phyloP scores from a whole-genome alignment of 345 rosid genomes.

The Diplotaxis tenuifolia region DNA sequence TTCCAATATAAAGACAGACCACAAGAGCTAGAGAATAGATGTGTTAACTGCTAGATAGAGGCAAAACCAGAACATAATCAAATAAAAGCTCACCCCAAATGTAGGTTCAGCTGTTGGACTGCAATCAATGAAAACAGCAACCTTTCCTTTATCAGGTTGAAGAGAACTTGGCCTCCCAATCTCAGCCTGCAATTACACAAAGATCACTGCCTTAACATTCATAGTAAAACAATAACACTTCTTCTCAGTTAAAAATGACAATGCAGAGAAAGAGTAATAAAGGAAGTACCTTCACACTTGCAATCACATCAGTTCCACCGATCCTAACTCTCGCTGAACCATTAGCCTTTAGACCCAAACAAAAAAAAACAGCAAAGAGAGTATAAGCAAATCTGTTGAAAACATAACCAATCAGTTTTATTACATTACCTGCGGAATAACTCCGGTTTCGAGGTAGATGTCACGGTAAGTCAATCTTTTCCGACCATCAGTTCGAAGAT shows the following conservation, averaged over 20 bases:
- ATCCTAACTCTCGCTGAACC: conserved; percentile 82
- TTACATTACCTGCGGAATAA: conserved; percentile 74
- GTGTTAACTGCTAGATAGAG: conserved; percentile 7
- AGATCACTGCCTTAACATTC: neutral
- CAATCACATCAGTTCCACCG: conserved; percentile 89
- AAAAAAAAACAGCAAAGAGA: neutral
- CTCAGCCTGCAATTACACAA: conserved; percentile 59
- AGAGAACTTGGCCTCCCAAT: conserved; percentile 78
- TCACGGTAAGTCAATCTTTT: conserved; percentile 69
- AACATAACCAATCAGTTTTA: neutral
- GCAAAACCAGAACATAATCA: neutral
- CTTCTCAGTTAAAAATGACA: neutral
- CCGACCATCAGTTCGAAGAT: conserved; percentile 78
- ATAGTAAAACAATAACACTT: neutral
- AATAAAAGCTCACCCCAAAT: conserved; percentile 58
- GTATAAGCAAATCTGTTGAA: neutral
- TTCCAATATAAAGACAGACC: conserved; percentile 2
- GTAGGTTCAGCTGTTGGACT: conserved; percentile 85
- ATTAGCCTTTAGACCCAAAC: conserved; percentile 55
- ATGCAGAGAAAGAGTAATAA: neutral
- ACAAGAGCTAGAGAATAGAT: neutral
- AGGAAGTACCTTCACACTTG: conserved; percentile 76
- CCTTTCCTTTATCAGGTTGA: conserved; percentile 83
- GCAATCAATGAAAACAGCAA: conserved; percentile 72
- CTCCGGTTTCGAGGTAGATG: conserved; percentile 67